phyloP scores from a whole-genome alignment of 768 basidiomycete species.

The Leucogyrophana mollusca region DNA sequence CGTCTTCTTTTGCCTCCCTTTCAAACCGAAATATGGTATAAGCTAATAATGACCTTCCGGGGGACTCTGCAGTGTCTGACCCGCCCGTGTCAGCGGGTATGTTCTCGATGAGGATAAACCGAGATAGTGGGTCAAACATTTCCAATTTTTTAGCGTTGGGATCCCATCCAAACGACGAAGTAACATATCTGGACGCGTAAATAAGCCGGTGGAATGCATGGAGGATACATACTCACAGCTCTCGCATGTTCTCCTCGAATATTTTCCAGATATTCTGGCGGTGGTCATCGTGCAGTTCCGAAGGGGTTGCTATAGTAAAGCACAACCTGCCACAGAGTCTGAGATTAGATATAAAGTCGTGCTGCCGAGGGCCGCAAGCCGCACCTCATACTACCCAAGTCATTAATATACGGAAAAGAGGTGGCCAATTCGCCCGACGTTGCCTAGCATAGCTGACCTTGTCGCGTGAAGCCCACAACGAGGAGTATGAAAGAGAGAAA shows the following conservation, averaged over 20 bases:
- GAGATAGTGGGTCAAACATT: constrained; percentile 56
- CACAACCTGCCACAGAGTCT: constrained; percentile 19
- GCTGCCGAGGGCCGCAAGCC: neutral
- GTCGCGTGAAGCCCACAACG: neutral
- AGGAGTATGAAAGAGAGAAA: constrained; percentile 10
- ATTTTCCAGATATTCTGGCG: constrained; percentile 49
- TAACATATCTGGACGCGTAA: constrained; percentile 43
- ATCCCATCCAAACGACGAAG: constrained; percentile 68
- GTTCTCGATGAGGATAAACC: constrained; percentile 53
- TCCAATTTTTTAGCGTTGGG: constrained; percentile 54
- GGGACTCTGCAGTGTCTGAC: no score
- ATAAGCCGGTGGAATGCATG: neutral
- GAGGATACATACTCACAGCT: constrained; percentile 25
- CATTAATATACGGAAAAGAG: constrained; percentile 11
- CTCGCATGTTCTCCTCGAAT: constrained; percentile 59
- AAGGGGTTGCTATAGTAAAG: constrained; percentile 22
- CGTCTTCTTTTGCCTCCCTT: constrained; percentile 52
- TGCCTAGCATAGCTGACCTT: constrained; percentile 17
- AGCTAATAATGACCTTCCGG: constrained; percentile 23
- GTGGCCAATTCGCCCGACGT: constrained; percentile 17
- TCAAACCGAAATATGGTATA: constrained; percentile 75
- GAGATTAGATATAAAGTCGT: neutral
- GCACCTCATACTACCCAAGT: constrained; percentile 14
- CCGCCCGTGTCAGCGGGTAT: no score
- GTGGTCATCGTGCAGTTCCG: constrained; percentile 34